Conservation (phyloP, 306 rosid genomes). For the Macrotyloma uniflorum region DNA sequence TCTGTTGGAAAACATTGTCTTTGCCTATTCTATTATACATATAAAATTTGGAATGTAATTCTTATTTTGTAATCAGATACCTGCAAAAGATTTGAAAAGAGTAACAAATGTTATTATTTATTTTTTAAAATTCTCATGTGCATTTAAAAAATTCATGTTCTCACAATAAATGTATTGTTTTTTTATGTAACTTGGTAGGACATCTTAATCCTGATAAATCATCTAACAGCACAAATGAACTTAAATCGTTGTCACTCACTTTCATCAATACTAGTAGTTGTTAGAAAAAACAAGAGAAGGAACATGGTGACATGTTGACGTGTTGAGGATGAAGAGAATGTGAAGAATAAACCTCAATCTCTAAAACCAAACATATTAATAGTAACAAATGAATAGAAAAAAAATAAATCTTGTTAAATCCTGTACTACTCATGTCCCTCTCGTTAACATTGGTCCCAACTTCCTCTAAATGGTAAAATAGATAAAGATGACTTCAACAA, state of each 20-base stretch:
- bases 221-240: slow-evolving; percentile 26
- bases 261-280: slow-evolving; percentile 45
- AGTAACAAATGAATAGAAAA: slow-evolving; percentile 8
- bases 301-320: slow-evolving; percentile 25
- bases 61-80: slow-evolving; percentile 34
- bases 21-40: slow-evolving; percentile 1
- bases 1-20: slow-evolving; percentile 43
- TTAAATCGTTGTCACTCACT: slow-evolving; percentile 47
- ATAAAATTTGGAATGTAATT: slow-evolving; percentile 26
- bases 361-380: neutral
- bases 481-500: neutral
- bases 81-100: slow-evolving; percentile 23
- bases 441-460: neutral
- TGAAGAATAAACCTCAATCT: slow-evolving; percentile 12
- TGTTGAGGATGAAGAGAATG: slow-evolving; percentile 32
- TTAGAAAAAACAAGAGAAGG: slow-evolving; percentile 45
- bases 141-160: neutral
- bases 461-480: neutral
- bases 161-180: neutral
- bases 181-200: neutral
- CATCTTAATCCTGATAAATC: slow-evolving; percentile 27
- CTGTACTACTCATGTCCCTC: neutral
- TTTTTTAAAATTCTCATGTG: too few relatives aligned
- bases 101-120: too few relatives aligned
- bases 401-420: slow-evolving; percentile 8